A percentile compares a stretch with the other conserved stretches of the same genome.
Conservation (phyloP, 371 early-diverging fungal genomes). For the Sanchytrium tribonematis region DNA sequence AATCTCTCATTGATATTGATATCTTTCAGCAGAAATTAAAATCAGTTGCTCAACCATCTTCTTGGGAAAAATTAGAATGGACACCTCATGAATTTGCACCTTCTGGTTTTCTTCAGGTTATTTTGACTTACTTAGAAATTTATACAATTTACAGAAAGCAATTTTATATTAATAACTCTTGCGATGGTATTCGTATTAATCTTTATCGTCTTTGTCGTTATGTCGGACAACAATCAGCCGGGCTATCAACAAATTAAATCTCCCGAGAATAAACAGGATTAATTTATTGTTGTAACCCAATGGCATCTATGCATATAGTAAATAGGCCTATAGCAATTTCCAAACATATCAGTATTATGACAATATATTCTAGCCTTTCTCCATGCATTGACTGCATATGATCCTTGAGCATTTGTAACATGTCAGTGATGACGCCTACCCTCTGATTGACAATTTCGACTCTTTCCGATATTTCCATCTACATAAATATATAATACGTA, state of each 20-base stretch:
- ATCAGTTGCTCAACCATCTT: not conserved
- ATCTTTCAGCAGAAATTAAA: not conserved
- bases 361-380: constrained; percentile 17
- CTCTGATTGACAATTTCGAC: constrained; percentile 55
- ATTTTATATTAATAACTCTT: not conserved
- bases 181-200: not conserved
- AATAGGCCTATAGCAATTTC: constrained; percentile 9
- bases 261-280: not conserved
- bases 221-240: not conserved
- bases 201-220: not conserved
- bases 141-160: not conserved
- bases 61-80: not conserved
- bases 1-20: not conserved
- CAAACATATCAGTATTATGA: constrained; percentile 7
- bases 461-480: constrained; percentile 48
- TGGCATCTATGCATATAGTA: constrained; percentile 4
- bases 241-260: not conserved
- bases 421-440: constrained; percentile 40
- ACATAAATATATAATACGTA: constrained; percentile 6
- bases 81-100: not conserved
- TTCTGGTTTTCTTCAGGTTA: not conserved
- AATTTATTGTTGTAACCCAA: not conserved
- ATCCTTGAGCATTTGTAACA: constrained; percentile 50
- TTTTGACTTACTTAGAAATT: not conserved
- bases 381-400: constrained; percentile 20